Conservation (phyloP, 805 yeast genomes). For the Kodamaea neixiangensis region DNA sequence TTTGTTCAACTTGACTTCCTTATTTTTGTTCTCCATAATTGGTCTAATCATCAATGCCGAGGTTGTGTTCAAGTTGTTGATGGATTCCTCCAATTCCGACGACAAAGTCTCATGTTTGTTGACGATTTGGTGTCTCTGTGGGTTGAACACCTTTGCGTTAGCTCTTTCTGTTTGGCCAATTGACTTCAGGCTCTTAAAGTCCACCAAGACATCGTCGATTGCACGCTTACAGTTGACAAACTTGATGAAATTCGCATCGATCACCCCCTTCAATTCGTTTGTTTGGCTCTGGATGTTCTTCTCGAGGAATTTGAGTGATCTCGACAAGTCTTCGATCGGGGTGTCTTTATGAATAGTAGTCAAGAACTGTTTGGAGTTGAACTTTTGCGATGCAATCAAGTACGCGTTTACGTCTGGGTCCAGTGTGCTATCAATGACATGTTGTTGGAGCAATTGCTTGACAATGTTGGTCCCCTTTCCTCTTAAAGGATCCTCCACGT, state of each 20-base stretch:
- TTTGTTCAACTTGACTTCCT: conserved; percentile 33
- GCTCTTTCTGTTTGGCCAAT: conserved; percentile 37
- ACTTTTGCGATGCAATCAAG: conserved; percentile 38
- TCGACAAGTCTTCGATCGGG: conserved; percentile 34
- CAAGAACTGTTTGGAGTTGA: conserved; percentile 38
- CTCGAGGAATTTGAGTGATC: conserved; percentile 33
- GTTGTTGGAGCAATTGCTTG: conserved; percentile 23
- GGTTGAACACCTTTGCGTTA: conserved; percentile 38
- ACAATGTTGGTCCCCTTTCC: conserved; percentile 33
- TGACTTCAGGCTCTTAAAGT: conserved; percentile 37
- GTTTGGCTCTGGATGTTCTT: conserved; percentile 37
- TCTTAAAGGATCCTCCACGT: conserved; percentile 36
- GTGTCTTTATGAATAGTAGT: conserved; percentile 40
- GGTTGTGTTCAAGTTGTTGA: conserved; percentile 39
- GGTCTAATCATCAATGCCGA: conserved; percentile 44
- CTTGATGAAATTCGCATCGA: conserved; percentile 37
- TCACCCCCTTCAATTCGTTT: conserved; percentile 34
- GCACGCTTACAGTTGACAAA: conserved; percentile 39
- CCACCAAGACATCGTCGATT: conserved; percentile 39
- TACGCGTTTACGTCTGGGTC: conserved; percentile 35
- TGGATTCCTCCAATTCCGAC: conserved; percentile 39
- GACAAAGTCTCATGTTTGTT: conserved; percentile 27
- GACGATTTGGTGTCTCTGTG: conserved; percentile 23
- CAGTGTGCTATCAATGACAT: conserved; percentile 24
- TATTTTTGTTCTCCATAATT: conserved; percentile 38